A percentile compares a stretch with the other conserved stretches of the same genome.
These are phyloP conservation scores for Debaryomyces castellii DNA, from an alignment of 805 yeast genomes.

Conservation along the genomic window DNA sequence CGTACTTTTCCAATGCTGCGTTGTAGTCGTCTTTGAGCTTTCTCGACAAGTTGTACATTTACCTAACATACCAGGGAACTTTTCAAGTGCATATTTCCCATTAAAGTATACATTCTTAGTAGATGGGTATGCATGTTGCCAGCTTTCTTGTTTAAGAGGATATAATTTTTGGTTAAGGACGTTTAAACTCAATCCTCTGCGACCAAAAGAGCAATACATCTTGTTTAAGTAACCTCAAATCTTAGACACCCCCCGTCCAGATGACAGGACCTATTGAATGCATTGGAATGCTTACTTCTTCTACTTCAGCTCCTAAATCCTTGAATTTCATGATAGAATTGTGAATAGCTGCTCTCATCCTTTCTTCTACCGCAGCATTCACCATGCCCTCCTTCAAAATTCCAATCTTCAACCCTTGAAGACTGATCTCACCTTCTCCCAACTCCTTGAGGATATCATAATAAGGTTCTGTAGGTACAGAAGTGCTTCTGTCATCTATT, in stretches of 20 bases:
- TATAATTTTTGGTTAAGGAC: slow-evolving; percentile 9
- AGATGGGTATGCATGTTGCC: slow-evolving; percentile 13
- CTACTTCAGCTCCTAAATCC: slow-evolving; percentile 30
- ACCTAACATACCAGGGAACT: slow-evolving; percentile 31
- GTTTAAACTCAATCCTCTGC: slow-evolving; percentile 16
- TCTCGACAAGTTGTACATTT: slow-evolving; percentile 31
- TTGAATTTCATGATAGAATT: slow-evolving; percentile 26
- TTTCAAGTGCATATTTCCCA: slow-evolving; percentile 28
- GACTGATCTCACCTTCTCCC: slow-evolving; percentile 9
- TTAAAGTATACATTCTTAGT: slow-evolving; percentile 24
- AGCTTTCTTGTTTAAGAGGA: slow-evolving; percentile 12
- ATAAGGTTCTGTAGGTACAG: slow-evolving; percentile 19
- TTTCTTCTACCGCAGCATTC: slow-evolving; percentile 27
- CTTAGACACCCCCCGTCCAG: slow-evolving; percentile 32
- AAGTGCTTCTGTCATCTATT: slow-evolving; percentile 29
- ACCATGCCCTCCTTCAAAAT: slow-evolving; percentile 33
- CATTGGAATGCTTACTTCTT: slow-evolving; percentile 33
- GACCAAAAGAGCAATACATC: slow-evolving; percentile 14
- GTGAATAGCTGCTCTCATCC: slow-evolving; percentile 22
- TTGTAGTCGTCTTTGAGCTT: slow-evolving; percentile 31
- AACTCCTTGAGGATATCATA: slow-evolving; percentile 11
- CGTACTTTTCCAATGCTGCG: slow-evolving; percentile 24
- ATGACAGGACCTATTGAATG: slow-evolving; percentile 36
- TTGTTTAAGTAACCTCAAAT: slow-evolving; percentile 17
- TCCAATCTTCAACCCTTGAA: slow-evolving; percentile 31